Conservation (phyloP, 768 basidiomycete genomes). For the Boletus rubroflammeus region DNA sequence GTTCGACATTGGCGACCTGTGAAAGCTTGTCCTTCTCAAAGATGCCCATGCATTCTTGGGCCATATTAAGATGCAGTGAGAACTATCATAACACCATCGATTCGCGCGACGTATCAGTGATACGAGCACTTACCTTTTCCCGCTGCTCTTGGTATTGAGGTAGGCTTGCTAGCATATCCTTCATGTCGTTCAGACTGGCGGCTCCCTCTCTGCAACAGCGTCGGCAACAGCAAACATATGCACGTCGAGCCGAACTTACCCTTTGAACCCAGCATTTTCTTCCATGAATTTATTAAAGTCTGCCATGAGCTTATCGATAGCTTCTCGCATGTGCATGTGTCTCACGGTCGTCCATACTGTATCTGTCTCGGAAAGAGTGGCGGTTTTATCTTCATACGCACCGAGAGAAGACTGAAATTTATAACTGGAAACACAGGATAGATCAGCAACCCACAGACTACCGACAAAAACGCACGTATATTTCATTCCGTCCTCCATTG, state of each 20-base stretch:
- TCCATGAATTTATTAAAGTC: constrained; percentile 94
- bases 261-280: constrained; percentile 93
- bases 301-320: constrained; percentile 93
- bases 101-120: not conserved
- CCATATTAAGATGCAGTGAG: constrained; percentile 95
- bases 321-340: constrained; percentile 98
- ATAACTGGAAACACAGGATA: constrained; percentile 50
- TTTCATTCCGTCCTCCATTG: constrained; percentile 79
- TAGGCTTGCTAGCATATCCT: constrained; percentile 94
- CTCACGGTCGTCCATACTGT: constrained; percentile 89
- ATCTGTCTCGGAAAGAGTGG: constrained; percentile 82
- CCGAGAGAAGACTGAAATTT: constrained; percentile 90
- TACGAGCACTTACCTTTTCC: constrained; percentile 63
- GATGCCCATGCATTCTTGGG: constrained; percentile 92
- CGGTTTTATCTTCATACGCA: constrained; percentile 82
- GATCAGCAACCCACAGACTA: constrained; percentile 3
- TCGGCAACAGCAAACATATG: not conserved
- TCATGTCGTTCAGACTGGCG: constrained; percentile 94
- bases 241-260: constrained; percentile 45
- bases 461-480: constrained; percentile 66
- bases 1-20: constrained; percentile 83
- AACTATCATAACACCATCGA: constrained; percentile 51
- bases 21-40: constrained; percentile 88
- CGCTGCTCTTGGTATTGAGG: constrained; percentile 95
- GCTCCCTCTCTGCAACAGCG: constrained; percentile 58